Base-by-base conservation (phyloP, 1,139 yeast species). In the Protomyces pachydermus region DNA sequence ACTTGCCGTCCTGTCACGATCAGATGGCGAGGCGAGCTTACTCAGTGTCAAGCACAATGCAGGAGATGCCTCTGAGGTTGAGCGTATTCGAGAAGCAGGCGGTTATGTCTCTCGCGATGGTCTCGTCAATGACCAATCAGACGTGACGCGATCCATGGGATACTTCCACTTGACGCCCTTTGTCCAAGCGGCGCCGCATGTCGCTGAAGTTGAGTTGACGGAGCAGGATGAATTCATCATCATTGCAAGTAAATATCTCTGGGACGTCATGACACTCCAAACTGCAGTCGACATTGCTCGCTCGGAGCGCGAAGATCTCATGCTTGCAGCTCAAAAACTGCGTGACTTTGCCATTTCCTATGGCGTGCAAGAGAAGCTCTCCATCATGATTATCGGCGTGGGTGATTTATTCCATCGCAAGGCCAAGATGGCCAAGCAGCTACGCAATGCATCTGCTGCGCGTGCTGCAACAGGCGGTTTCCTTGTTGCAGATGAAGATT, bases 331-430 rank as follows among this genome's bases (percentile, higher is more conserved):
- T 0, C 96, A 91, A 71, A 90, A 88, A 72, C 79, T 93, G 69
- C 83, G 98, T 72, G 98, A 95, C 75, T 90, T 88, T 77, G 98
- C 98, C 1, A 84, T 93, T 67, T 86, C 97, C 1, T 93, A 91
- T 73, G 98, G 98, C 28, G 88, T 95, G 46, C 79, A 82, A 4
- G 93, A 88, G 64, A 88, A 89, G 70, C 81, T 89, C n/a, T 84
- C 93, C 42, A 96, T 91, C 3, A 83, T 89, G 75, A 96, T 95
- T 18, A 74, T 93, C 28, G 85, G 93, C 1, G 79, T 89, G 54
- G 81, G 82, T 65, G 75, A 76, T 53, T 74, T 75, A 64, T 70
- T 71, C 53, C 76, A 74, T 64, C 61, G 64, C 54, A 52, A 68
- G 65, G 57, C 65, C 53, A 56, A 46, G 65, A 25, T 55, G 52